These are phyloP conservation scores for Exobasidium rhododendri DNA, from an alignment of 1,284 basidiomycete genomes.

Conservation along the genomic window DNA sequence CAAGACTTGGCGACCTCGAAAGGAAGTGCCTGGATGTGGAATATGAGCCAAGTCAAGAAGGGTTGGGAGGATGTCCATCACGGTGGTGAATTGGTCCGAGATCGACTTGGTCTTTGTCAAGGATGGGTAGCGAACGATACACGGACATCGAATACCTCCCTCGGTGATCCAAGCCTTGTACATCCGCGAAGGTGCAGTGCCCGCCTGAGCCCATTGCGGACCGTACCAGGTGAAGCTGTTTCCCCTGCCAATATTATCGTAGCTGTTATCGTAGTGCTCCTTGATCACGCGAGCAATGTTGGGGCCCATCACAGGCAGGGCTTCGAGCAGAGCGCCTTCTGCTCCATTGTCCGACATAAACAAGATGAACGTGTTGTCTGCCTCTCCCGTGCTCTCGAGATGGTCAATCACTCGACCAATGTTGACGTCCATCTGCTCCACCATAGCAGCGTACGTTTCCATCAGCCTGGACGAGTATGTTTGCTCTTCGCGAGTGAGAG, in stretches of 20 bases:
- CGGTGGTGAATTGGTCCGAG: slow-evolving; percentile 34
- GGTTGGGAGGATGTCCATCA: slow-evolving; percentile 54
- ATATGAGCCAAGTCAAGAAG: slow-evolving; percentile 47
- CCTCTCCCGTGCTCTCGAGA: slow-evolving; percentile 29
- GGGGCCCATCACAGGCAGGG: slow-evolving; percentile 30
- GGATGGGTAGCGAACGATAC: slow-evolving; percentile 27
- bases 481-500: slow-evolving; percentile 26
- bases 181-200: slow-evolving; percentile 47
- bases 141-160: slow-evolving; percentile 49
- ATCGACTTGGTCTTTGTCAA: slow-evolving; percentile 18
- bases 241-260: slow-evolving; percentile 37
- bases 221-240: slow-evolving; percentile 43
- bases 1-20: slow-evolving; percentile 15
- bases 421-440: slow-evolving; percentile 50
- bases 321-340: slow-evolving; percentile 46
- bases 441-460: slow-evolving; percentile 55
- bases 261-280: slow-evolving; percentile 35
- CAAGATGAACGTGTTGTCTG: slow-evolving; percentile 53
- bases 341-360: slow-evolving; percentile 55
- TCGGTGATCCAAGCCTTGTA: slow-evolving; percentile 50
- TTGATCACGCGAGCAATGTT: slow-evolving; percentile 24
- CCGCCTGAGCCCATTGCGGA: slow-evolving; percentile 47
- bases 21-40: slow-evolving; percentile 15
- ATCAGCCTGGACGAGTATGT: slow-evolving; percentile 34
- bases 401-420: slow-evolving; percentile 41